Evolutionary conservation across 2,329 filamentous ascomycete genomes (phyloP).

Genomic region (Calonectria leucothoes): DNA sequence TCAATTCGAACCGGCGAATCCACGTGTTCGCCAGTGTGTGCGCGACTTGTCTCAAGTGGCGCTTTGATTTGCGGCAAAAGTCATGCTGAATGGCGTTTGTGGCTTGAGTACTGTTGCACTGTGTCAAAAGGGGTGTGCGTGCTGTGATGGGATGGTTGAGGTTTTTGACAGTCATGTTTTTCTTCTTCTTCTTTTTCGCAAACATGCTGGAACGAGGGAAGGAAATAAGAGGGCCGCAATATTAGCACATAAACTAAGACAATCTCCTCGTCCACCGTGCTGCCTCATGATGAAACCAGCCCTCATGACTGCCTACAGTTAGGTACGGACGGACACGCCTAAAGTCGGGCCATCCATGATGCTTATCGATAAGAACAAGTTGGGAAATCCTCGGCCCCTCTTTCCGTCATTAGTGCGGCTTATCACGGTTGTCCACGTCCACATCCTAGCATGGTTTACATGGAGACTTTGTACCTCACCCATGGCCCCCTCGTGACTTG

Average conservation of each 20-base stretch:
- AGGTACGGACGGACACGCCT: neutral
- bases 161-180: neutral
- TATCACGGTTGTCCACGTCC: constrained; percentile 44
- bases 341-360: neutral
- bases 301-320: neutral
- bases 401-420: constrained; percentile 35
- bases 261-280: neutral
- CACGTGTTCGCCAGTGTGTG: neutral
- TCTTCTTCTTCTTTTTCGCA: too few relatives aligned
- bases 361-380: constrained; percentile 33
- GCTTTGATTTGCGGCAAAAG: neutral
- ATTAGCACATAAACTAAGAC: neutral
- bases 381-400: constrained; percentile 34
- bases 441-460: constrained; percentile 26
- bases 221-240: neutral
- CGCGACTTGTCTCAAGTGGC: neutral
- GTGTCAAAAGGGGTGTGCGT: neutral
- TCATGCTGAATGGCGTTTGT: neutral
- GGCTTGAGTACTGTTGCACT: neutral
- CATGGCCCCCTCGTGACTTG: constrained; percentile 41
- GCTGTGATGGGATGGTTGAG: neutral
- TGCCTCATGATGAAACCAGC: neutral
- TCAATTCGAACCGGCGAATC: neutral
- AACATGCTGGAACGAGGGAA: too few relatives aligned
- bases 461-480: constrained; percentile 1